These are phyloP conservation scores for Aspergillus tanneri DNA, from an alignment of 2,329 filamentous ascomycete genomes.

Conservation along the genomic window DNA sequence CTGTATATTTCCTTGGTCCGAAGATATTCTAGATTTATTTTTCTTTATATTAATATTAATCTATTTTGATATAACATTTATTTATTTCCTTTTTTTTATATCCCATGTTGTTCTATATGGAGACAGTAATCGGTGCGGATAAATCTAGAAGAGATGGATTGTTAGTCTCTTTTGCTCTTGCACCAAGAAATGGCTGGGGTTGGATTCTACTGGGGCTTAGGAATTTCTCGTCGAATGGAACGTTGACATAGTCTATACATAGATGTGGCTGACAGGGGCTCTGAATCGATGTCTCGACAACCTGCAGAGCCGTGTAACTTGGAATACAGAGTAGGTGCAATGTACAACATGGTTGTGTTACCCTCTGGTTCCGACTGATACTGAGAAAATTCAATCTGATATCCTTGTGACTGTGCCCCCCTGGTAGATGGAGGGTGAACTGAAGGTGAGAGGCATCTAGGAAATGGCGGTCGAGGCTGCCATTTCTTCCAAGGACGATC, in stretches of 20 bases:
- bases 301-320: background rate
- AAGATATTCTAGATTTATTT: background rate
- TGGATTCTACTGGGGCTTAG: too few relatives aligned
- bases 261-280: background rate
- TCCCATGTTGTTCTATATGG: too few relatives aligned
- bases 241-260: background rate
- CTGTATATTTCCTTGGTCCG: background rate
- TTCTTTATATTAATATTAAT: background rate
- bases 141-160: too few relatives aligned
- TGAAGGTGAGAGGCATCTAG: background rate
- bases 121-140: too few relatives aligned
- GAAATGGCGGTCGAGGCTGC: background rate
- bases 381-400: too few relatives aligned
- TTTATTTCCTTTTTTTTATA: too few relatives aligned
- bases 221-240: too few relatives aligned
- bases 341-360: background rate
- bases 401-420: too few relatives aligned
- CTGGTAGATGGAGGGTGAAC: background rate
- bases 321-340: background rate
- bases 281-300: background rate
- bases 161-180: too few relatives aligned
- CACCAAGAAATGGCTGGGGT: too few relatives aligned
- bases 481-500: too few relatives aligned
- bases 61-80: background rate
- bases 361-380: constrained; percentile 3